Base-by-base conservation (phyloP, 2,329 filamentous ascomycete species). In the Stagonosporopsis vannaccii region DNA sequence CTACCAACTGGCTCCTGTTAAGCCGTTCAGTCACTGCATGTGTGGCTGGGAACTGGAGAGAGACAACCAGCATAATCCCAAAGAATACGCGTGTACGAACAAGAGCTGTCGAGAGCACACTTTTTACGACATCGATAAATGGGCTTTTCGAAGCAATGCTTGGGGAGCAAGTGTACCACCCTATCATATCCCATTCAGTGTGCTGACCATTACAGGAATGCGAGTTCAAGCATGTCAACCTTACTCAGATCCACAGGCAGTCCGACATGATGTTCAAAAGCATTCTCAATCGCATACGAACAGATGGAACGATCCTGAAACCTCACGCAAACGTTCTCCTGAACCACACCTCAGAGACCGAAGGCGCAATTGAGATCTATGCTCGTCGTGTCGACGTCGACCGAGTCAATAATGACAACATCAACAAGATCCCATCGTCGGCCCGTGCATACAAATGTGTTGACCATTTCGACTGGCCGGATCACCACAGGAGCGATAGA, bases 181-280 rank as follows among this genome's bases (percentile, higher is more conserved):
- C 13, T 2, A 43, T 4, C 6, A 5, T 7, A 33, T 6, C 3
- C 12, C 13, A 8, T 6, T 13, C 12, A n/a, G n/a, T 25, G 3
- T 23, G 25, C 56, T 66, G 41, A 67, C 15, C 25, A 6, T 5
- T 11, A 19, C 15, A 71, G 67, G 67, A 82, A 40, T 84, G 84
- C 59, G 62, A 81, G 1, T 87, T 89, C 62, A 69, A 67, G 2
- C 78, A 84, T 53, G 73, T 87, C 1, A 77, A 85, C 8, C 75
- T 89, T 0, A 80, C 73, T 1, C 75, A 80, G 4, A 84, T 88
- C 4, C 84, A 86, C 63, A 80, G 86, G 4, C 86, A 89, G 56
- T 79, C 65, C 6, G 85, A 88, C 58, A 53, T 69, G 33, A 63
- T 64, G 0, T 88, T 88, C 63, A 81, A 86, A 54, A 69, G 72